Evolutionary conservation across 2,329 filamentous ascomycete genomes (phyloP), one percentile per base, ranked within the genome.

Genomic region (Hypoxylon sp.): DNA sequence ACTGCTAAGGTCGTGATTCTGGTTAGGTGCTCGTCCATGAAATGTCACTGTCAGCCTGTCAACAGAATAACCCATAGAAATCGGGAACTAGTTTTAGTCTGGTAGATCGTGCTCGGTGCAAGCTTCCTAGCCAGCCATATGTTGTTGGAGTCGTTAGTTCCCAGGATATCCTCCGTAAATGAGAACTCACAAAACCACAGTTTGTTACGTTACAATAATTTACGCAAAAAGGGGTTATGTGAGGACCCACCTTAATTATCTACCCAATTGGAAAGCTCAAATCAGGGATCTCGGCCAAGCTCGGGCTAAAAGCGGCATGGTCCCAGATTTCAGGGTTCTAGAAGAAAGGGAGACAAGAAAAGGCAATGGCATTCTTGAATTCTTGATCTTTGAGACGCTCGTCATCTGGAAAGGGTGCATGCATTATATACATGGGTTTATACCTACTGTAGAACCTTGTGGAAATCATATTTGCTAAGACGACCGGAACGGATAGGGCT

Each of bases 261-360:
- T 20, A n/a, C 8, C 40, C 40, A 44, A 44, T 44, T 22, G 40
- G 17, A 44, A 22, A 22, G 40, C n/a, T 11, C 14, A 17, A 40
- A 40, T n/a, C 37, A 40, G 8, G 17, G 17, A 44, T 44, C 40
- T 44, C 40, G 40, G 40, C n/a, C 40, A 22, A 22, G 40, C 40
- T 44, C 17, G 17, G 40, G 17, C 17, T 44, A 44, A 44, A 44
- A 44, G 6, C 40, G 17, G 40, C 40, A 20, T 22, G 17, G 40
- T 20, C 40, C 33, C 40, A 44, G 17, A 44, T 44, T 22, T 11
- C 17, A 22, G 40, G 17, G 17, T 57, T 64, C 61, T 61, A 58
- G 51, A 68, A 61, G 17, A 58, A 57, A 49, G 33, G 33, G 46
- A 55, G 31, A 50, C 46, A 61, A 49, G 66, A 51, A 64, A 64